Evolutionary conservation across 169 alveolate species (phyloP).

Genomic region (Plasmodium adleri): DNA sequence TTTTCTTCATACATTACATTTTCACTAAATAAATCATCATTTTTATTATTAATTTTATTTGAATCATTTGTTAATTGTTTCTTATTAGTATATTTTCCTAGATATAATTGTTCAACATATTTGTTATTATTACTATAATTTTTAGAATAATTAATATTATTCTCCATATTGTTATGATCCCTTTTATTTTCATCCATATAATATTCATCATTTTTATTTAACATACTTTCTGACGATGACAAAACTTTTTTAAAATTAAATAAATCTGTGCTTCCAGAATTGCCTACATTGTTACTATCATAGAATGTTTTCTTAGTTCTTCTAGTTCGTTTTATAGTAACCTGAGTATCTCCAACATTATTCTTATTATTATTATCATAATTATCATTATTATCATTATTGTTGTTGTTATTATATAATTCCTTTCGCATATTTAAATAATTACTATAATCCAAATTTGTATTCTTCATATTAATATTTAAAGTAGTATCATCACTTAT

Average conservation of each 20-base stretch:
- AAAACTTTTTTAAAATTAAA: constrained; percentile 8
- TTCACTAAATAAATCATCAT: neutral
- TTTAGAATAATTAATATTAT: neutral
- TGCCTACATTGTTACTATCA: constrained; percentile 29
- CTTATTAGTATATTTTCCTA: neutral
- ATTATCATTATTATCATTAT: neutral
- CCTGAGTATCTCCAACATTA: too few relatives aligned
- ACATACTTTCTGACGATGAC: neutral
- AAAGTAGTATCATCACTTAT: constrained; percentile 27
- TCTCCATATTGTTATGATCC: too few relatives aligned
- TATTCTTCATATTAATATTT: neutral
- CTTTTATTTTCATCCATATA: too few relatives aligned
- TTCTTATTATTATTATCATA: neutral
- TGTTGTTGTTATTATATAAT: constrained; percentile 9
- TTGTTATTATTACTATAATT: constrained; percentile 14
- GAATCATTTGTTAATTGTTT: neutral
- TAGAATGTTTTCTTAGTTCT: constrained; percentile 8
- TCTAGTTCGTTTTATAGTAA: too few relatives aligned
- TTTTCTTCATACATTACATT: neutral
- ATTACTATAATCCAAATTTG: constrained; percentile 6
- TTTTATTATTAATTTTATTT: neutral
- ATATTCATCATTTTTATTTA: too few relatives aligned
- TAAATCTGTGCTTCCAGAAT: constrained; percentile 34
- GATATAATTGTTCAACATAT: neutral
- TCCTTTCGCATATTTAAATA: constrained; percentile 30